Evolutionary conservation across 768 basidiomycete species (phyloP), one percentile per base, ranked within the genome.

Genomic region (Russula olivacea): DNA sequence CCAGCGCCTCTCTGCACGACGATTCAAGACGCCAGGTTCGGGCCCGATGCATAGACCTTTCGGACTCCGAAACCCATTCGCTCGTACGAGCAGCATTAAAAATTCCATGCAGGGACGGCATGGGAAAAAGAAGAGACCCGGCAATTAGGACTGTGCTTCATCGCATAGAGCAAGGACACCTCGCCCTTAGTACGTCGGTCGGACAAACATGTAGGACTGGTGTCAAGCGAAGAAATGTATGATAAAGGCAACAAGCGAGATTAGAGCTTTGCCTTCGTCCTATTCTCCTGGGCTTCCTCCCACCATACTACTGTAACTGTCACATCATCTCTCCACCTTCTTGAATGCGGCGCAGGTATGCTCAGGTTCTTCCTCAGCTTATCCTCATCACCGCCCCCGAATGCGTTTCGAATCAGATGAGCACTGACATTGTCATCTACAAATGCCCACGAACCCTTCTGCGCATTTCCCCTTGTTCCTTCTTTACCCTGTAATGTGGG

Each of bases 351-450:
- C 6, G 89, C 78, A n/a, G 92, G 90, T 50, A 95, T 93, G 72
- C 91, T 93, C 70, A 93, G 75, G 59, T 84, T 64, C 71, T 76
- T 79, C 55, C 84, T 80, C 62, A 95, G 77, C 55, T 74, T 73
- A 52, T 61, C 70, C 58, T 81, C 78, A 70, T 94, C 82, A 2
- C 83, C 89, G 34, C 93, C 92, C n/a, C 91, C 91, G 63, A 94
- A 84, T n/a, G 93, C 91, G 70, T 96, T 96, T 65, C 93, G 80
- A 61, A 95, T 91, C 19, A 96, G 76, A 73, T 95, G 93, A 43
- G 88, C 84, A 64, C 87, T 81, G 59, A 90, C 70, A 68, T 93
- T 89, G 19, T 86, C 85, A 69, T 94, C 91, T 53, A 79, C 81
- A 68, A 95, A 96, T 9, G 82, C 80, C 91, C 91, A 93, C 11